Evolutionary conservation across 768 basidiomycete genomes (phyloP).

Genomic region (Crassisporium funariophilum): DNA sequence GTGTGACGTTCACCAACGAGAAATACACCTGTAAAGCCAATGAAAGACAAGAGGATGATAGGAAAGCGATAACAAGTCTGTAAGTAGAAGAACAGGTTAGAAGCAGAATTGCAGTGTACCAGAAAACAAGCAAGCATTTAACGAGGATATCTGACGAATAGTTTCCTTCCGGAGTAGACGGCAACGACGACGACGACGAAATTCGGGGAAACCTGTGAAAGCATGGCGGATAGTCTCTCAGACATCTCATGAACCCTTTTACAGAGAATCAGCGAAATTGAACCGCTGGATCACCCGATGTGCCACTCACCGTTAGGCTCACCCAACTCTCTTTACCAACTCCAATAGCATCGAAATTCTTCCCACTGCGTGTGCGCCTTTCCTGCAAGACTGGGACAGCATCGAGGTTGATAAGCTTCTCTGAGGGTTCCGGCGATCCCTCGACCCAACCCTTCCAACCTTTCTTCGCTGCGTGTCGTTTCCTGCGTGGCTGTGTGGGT

Average conservation of each 20-base stretch:
- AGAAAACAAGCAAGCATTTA: conserved; percentile 12
- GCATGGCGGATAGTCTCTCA: conserved; percentile 30
- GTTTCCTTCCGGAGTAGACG: conserved; percentile 13
- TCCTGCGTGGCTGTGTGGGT: conserved; percentile 46
- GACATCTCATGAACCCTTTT: conserved; percentile 20
- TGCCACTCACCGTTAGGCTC: conserved; percentile 47
- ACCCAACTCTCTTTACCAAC: conserved; percentile 81
- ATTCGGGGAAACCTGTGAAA: conserved; percentile 16
- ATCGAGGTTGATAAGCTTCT: conserved; percentile 83
- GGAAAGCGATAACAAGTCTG: conserved; percentile 9
- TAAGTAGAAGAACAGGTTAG: conserved; percentile 13
- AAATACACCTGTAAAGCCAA: conserved; percentile 9
- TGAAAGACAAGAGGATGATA: conserved; percentile 14
- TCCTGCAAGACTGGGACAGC: conserved; percentile 69
- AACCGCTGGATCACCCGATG: conserved; percentile 46
- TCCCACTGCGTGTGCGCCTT: conserved; percentile 79
- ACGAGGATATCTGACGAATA: conserved; percentile 24
- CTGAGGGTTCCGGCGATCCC: conserved; percentile 78
- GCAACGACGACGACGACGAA: conserved; percentile 24
- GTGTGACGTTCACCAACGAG: conserved; percentile 5
- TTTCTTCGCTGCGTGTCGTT: conserved; percentile 69
- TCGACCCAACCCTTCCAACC: conserved; percentile 94
- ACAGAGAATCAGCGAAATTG: conserved; percentile 44
- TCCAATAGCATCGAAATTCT: conserved; percentile 81
- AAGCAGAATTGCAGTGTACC: conserved; percentile 17